Base-by-base conservation (phyloP, 2,329 filamentous ascomycete genomes). In the Coniochaeta hoffmannii region DNA sequence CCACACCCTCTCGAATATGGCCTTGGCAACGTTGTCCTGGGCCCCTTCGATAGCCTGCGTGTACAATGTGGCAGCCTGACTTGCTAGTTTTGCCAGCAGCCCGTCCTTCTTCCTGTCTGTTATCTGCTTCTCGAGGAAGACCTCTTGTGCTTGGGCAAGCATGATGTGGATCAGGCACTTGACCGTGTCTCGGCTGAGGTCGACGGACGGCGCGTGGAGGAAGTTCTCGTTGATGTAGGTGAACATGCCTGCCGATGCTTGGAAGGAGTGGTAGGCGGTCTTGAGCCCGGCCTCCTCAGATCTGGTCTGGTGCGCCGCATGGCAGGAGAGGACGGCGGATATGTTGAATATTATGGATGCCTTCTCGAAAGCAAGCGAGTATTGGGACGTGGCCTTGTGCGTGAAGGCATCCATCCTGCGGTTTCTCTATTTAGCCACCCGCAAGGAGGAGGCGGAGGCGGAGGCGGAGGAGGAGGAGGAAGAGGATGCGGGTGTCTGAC, bases 171-270 rank as follows among this genome's bases (percentile, higher is more conserved):
- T 97, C 61, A 99, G 73, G 0, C 90, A 91, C 74, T 97, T 97
- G 65, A 99, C 90, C 0, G 94, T 99, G 53, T 99, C 93, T 58
- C 94, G 79, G 69, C 92, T 97, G 50, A 99, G 74, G 67, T 99
- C 94, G n/a, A 90, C 92, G 9, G 92, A 97, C 0, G 95, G 94
- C 1, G 94, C 94, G 66, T 99, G 94, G 34, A 99, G 77, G 69
- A 99, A 99, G 74, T 99, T 99, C 74, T 99, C 94, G 72, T 99
- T 99, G 76, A 99, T 99, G 67, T 99, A 99, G 54, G 93, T 97
- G 71, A 97, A 99, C 94, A 99, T 99, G 75, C 94, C 94, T 10
- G 94, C 94, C 8, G 93, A 92, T 38, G 94, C 94, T 71, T 99
- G 94, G 75, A 97, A 97, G 19, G 92, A 97, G 71, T 99, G 93